Base-by-base conservation (phyloP, 139 green algal species). In the Tetratostichococcus sp. region DNA sequence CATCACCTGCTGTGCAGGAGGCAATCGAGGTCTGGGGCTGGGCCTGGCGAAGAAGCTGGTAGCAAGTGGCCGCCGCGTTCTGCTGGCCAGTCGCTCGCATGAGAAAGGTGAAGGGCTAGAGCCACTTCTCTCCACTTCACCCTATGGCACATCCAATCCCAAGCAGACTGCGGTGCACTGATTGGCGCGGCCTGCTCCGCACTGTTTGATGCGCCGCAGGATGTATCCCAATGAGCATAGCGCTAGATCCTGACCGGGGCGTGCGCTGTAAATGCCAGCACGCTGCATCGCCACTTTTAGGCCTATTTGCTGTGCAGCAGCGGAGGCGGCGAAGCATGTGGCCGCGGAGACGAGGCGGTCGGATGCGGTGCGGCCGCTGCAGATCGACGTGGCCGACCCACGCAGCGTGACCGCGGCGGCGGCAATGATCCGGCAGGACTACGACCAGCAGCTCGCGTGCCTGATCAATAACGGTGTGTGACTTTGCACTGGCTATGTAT, bases 41-140 rank as follows among this genome's bases (percentile, higher is more conserved):
- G 71, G 62, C 14, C 31, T 76, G 16, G 65, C 33, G 11, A 30
- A 25, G 26, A 76, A 76, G 71, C 35, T 76, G 26, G 71, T 76
- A 4, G 17, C 35, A 2, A 17, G 39, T 8, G 71, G 71, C 11
- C n/a, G 34, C 14, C 8, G 66, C 6, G 71, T 76, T 5, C n/a
- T 76, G 35, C 39, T 76, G 39, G 30, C 71, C 2, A 26, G 6
- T 1, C 32, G 71, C 25, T 31, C 65, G n/a, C 32, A 50, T 68
- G 50, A 16, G 30, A 43, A 39, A 43, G 71, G 71, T 76, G 30
- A 39, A 8, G 11, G 14, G 19, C 39, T 22, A 14, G 39, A 22
- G 39, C 14, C 8, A 14, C 39, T 8, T 8, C 39, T 50, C 14
- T 8, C 39, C 39, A 50, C 39, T 50, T 50, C 8, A 50, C 39